These are phyloP conservation scores for Tolypocladium amazonense DNA, from an alignment of 2,329 filamentous ascomycete genomes.

Conservation along the genomic window DNA sequence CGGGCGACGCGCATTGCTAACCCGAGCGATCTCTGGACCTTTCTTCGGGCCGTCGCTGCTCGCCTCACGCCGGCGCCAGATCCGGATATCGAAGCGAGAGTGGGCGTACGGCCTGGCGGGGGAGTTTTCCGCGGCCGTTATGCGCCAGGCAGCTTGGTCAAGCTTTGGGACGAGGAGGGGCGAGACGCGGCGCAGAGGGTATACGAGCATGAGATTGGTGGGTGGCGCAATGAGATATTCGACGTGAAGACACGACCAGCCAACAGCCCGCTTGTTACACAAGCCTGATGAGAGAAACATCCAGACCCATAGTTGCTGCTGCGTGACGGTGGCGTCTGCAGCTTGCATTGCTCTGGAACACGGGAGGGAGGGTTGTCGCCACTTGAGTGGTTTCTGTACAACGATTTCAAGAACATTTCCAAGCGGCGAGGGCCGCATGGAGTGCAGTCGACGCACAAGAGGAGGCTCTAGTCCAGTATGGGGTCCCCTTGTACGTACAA, in stretches of 20 bases:
- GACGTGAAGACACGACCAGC: slow-evolving; percentile 30
- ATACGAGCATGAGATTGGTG: slow-evolving; percentile 58
- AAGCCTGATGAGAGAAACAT: background rate
- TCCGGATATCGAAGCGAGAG: slow-evolving; percentile 62
- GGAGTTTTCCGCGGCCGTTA: slow-evolving; percentile 74
- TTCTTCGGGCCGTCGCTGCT: slow-evolving; percentile 72
- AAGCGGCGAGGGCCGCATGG: background rate
- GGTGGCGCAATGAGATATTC: slow-evolving; percentile 85
- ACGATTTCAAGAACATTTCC: background rate
- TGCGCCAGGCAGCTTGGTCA: slow-evolving; percentile 79
- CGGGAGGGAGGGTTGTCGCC: background rate
- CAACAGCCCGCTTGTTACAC: background rate
- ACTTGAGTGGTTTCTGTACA: background rate
- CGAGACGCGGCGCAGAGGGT: slow-evolving; percentile 59
- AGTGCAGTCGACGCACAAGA: background rate
- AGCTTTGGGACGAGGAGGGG: slow-evolving; percentile 80
- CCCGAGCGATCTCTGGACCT: slow-evolving; percentile 70
- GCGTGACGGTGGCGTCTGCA: background rate
- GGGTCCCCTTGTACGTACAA: background rate
- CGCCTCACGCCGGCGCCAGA: slow-evolving; percentile 62
- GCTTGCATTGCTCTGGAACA: background rate
- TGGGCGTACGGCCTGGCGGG: slow-evolving; percentile 52
- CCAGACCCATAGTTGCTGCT: background rate
- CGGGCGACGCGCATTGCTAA: slow-evolving; percentile 74
- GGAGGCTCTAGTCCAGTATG: background rate